Conservation (phyloP, 1,284 basidiomycete genomes). For the Cystobasidium sp. region DNA sequence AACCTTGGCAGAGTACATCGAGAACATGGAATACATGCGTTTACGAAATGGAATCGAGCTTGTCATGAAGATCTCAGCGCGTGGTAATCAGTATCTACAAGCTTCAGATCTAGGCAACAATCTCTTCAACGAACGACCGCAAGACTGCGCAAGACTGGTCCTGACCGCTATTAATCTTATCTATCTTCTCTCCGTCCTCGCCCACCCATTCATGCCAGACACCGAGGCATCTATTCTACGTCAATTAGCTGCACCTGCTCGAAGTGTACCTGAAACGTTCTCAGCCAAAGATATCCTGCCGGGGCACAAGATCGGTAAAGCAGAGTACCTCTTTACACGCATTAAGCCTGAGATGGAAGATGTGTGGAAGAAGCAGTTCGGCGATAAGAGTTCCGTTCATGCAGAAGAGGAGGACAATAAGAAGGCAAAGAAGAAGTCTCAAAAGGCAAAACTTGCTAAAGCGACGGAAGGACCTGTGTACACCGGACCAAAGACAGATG, state of each 20-base stretch:
- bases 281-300: slow-evolving; percentile 76
- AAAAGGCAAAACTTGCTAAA: slow-evolving; percentile 52
- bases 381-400: slow-evolving; percentile 63
- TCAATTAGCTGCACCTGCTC: slow-evolving; percentile 88
- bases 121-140: slow-evolving; percentile 77
- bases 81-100: slow-evolving; percentile 95
- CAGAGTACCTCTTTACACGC: slow-evolving; percentile 88
- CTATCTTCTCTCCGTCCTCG: slow-evolving; percentile 80
- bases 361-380: slow-evolving; percentile 79
- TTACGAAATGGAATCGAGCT: slow-evolving; percentile 82
- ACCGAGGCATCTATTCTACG: slow-evolving; percentile 79
- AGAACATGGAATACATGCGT: slow-evolving; percentile 89
- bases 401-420: slow-evolving; percentile 58
- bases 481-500: slow-evolving; percentile 66
- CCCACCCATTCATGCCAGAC: slow-evolving; percentile 96
- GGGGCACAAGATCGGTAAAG: slow-evolving; percentile 83
- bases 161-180: slow-evolving; percentile 91
- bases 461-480: slow-evolving; percentile 57
- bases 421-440: slow-evolving; percentile 55
- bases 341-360: slow-evolving; percentile 91
- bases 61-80: slow-evolving; percentile 86
- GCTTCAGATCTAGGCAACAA: slow-evolving; percentile 89
- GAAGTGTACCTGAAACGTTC: slow-evolving; percentile 70
- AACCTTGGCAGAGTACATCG: slow-evolving; percentile 78
- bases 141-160: slow-evolving; percentile 86